Evolutionary conservation across 176 grass and related monocot species (phyloP).

Genomic region (Musa beccarii): DNA sequence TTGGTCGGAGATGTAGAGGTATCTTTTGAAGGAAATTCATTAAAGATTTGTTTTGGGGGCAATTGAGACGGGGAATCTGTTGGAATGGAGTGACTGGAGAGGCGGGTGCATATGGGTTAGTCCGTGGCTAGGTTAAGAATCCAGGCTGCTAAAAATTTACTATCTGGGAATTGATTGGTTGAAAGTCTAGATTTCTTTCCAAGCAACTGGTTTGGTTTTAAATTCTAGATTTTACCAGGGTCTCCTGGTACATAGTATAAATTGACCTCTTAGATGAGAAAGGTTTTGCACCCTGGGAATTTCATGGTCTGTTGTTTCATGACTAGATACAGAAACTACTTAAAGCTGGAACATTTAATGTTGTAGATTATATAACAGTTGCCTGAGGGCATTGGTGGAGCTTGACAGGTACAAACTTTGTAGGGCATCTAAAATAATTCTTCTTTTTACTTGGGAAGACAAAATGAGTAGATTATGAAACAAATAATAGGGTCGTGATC

Average conservation of each 20-base stretch:
- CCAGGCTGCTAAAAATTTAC: no score
- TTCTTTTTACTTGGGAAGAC: background rate
- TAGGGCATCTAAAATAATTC: background rate
- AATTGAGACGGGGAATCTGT: background rate
- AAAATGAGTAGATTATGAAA: background rate
- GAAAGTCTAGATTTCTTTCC: background rate
- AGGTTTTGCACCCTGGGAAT: no score
- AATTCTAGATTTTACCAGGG: no score
- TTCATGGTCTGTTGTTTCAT: no score
- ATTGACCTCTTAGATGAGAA: background rate
- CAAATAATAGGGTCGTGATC: background rate
- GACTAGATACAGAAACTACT: background rate
- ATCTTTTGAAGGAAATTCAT: background rate
- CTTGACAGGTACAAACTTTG: background rate
- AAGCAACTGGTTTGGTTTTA: background rate
- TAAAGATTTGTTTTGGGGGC: background rate
- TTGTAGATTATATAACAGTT: background rate
- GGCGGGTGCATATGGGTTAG: background rate
- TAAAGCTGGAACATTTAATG: background rate
- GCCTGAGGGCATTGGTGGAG: background rate
- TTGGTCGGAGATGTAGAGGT: background rate
- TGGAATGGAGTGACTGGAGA: background rate
- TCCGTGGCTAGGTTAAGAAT: background rate
- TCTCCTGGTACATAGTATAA: background rate
- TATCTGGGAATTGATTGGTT: background rate